Evolutionary conservation across 345 rosid genomes (phyloP).

Genomic region (Citrus sp.): DNA sequence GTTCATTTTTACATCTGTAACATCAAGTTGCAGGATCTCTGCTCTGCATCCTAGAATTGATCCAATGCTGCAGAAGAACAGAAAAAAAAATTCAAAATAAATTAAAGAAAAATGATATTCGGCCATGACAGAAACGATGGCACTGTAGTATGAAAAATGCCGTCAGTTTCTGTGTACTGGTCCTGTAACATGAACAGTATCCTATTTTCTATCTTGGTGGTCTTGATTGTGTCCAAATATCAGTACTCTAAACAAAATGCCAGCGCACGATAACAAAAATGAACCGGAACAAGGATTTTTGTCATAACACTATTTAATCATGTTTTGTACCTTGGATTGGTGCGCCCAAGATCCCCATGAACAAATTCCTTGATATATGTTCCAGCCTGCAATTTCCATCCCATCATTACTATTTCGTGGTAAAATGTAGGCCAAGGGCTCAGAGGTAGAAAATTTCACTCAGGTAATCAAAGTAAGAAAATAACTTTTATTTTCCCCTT

Average conservation of each 20-base stretch:
- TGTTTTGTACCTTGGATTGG: slow-evolving; percentile 67
- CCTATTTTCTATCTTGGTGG: too few species aligned
- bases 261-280: too few species aligned
- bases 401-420: neutral
- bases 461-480: neutral
- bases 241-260: too few species aligned
- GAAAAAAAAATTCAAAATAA: neutral
- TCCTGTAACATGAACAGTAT: too few species aligned
- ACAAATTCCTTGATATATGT: slow-evolving; percentile 96
- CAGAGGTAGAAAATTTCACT: neutral
- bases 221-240: too few species aligned
- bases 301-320: neutral
- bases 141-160: too few species aligned
- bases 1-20: slow-evolving; percentile 91
- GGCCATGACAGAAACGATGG: too few species aligned
- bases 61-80: slow-evolving; percentile 55
- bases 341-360: slow-evolving; percentile 96
- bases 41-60: slow-evolving; percentile 82
- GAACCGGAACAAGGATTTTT: too few species aligned
- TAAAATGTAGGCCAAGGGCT: neutral
- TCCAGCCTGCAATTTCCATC: slow-evolving; percentile 67
- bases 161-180: too few species aligned
- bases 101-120: neutral
- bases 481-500: neutral
- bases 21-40: slow-evolving; percentile 91